Percentiles rank a stretch among this genome's conserved stretches.
phyloP scores from a whole-genome alignment of 768 basidiomycete species.

The Pisolithus tinctorius region DNA sequence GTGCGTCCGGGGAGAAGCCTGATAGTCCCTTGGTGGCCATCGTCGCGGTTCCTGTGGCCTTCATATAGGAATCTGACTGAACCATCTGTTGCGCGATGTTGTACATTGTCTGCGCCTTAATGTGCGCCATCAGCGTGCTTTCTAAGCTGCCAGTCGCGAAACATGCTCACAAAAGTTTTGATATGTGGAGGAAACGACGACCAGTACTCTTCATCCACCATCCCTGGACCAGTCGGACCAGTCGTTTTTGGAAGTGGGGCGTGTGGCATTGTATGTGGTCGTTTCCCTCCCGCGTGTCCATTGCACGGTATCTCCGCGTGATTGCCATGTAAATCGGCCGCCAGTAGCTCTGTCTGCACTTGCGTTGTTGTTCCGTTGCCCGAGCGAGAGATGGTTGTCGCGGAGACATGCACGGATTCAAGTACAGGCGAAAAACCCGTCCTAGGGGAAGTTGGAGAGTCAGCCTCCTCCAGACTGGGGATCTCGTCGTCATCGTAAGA shows the following conservation, averaged over 20 bases:
- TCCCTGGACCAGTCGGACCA: conserved; percentile 12
- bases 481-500: conserved; percentile 17
- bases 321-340: conserved; percentile 54
- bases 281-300: conserved; percentile 21
- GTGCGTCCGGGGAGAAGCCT: conserved; percentile 37
- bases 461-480: conserved; percentile 17
- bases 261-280: conserved; percentile 11
- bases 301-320: conserved; percentile 24
- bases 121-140: conserved; percentile 25
- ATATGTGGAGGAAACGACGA: conserved; percentile 60
- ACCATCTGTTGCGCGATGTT: conserved; percentile 63
- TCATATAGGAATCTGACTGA: conserved; percentile 35
- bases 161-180: conserved; percentile 55
- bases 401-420: conserved; percentile 41
- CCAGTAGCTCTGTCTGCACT: conserved; percentile 53
- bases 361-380: conserved; percentile 27
- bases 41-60: conserved; percentile 26
- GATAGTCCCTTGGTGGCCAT: conserved; percentile 29
- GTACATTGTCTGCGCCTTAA: conserved; percentile 58
- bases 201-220: conserved; percentile 63
- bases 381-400: conserved; percentile 35
- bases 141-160: conserved; percentile 16
- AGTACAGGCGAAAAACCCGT: conserved; percentile 41
- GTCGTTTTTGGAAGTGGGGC: conserved; percentile 18
- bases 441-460: conserved; percentile 11